Conservation (phyloP, 176 grass and related monocot species). For the Thalia dealbata region DNA sequence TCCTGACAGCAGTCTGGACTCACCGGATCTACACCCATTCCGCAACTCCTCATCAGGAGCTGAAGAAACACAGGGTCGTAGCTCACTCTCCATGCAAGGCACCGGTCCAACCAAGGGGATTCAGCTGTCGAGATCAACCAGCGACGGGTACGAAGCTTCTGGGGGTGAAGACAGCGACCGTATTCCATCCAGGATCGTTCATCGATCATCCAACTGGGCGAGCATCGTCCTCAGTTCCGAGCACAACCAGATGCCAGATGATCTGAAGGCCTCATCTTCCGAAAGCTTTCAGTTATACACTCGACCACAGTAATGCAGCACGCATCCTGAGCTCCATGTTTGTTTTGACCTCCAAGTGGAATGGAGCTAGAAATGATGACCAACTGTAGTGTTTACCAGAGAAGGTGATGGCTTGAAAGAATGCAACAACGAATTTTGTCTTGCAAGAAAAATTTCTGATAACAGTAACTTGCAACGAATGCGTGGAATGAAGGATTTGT, state of each 20-base stretch:
- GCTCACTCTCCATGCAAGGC: slow-evolving; percentile 24
- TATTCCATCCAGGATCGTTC: slow-evolving; percentile 88
- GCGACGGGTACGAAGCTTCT: slow-evolving; percentile 88
- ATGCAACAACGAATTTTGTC: background rate
- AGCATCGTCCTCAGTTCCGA: slow-evolving; percentile 4
- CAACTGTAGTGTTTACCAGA: background rate
- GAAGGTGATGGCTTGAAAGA: background rate
- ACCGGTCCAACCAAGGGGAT: slow-evolving; percentile 36
- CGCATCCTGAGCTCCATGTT: too few species aligned
- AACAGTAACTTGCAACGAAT: background rate
- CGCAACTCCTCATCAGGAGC: slow-evolving; percentile 51
- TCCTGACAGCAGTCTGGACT: slow-evolving; percentile 80
- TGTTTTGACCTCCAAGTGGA: background rate
- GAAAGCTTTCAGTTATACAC: slow-evolving; percentile 1
- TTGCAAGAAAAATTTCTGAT: background rate
- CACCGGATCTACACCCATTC: slow-evolving; percentile 87
- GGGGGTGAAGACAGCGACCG: slow-evolving; percentile 92
- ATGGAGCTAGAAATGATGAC: background rate
- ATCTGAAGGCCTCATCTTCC: background rate
- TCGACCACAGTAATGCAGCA: slow-evolving; percentile 1
- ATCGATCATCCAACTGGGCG: slow-evolving; percentile 72
- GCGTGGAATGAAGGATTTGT: background rate
- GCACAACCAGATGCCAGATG: background rate
- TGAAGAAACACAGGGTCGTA: slow-evolving; percentile 43
- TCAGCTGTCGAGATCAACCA: slow-evolving; percentile 62